Evolutionary conservation across 306 rosid genomes (phyloP).

Genomic region (Dryas drummondii): DNA sequence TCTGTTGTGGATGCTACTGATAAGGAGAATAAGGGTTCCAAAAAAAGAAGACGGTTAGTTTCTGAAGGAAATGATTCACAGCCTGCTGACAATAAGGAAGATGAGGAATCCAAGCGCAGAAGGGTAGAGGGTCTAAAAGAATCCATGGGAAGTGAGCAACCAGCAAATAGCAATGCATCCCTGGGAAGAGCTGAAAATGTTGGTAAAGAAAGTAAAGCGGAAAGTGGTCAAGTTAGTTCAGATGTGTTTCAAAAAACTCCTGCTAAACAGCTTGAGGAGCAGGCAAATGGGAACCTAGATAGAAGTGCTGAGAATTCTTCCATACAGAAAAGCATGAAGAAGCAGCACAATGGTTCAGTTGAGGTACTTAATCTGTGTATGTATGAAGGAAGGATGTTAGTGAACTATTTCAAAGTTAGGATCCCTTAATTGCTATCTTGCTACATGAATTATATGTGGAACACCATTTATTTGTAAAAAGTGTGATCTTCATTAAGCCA

Average conservation of each 20-base stretch:
- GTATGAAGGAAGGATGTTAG: background rate
- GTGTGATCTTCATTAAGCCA: background rate
- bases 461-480: background rate
- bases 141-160: conserved; percentile 35
- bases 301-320: conserved; percentile 45
- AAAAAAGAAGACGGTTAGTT: conserved; percentile 61
- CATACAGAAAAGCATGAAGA: conserved; percentile 42
- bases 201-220: conserved; percentile 13
- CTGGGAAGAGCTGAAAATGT: conserved; percentile 24
- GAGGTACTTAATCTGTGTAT: conserved; percentile 53
- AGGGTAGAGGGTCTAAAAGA: conserved; percentile 40
- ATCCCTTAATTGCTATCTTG: background rate
- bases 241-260: conserved; percentile 24
- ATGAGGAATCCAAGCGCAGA: conserved; percentile 59
- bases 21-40: conserved; percentile 48
- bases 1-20: conserved; percentile 32
- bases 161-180: conserved; percentile 20
- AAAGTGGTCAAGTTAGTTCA: conserved; percentile 10
- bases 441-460: background rate
- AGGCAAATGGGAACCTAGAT: conserved; percentile 35
- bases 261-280: conserved; percentile 20
- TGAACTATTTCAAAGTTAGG: background rate
- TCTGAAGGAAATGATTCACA: conserved; percentile 49
- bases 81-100: conserved; percentile 36
- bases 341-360: conserved; percentile 49